Percentiles rank a stretch among this genome's conserved stretches.
Evolutionary conservation across 345 rosid genomes (phyloP).

Genomic region (Kernera saxatilis): DNA sequence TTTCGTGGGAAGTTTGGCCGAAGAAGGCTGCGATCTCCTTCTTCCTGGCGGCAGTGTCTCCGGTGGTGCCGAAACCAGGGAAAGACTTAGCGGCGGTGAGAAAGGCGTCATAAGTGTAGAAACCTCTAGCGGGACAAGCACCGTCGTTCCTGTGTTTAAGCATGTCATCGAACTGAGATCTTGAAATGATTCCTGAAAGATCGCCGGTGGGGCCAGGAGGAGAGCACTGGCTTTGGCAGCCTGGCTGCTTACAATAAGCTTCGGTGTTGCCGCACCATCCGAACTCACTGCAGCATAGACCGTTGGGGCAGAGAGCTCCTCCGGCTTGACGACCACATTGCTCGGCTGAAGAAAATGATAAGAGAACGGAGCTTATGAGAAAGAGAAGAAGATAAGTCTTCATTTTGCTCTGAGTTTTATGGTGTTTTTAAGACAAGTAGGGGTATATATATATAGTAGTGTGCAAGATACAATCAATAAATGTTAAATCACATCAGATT

Average conservation of each 20-base stretch:
- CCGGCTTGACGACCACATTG: slow-evolving; percentile 57
- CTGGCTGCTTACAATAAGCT: slow-evolving; percentile 36
- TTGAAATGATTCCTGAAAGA: slow-evolving; percentile 24
- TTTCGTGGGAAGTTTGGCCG: slow-evolving; percentile 69
- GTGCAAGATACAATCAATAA: background rate
- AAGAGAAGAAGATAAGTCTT: slow-evolving; percentile 8
- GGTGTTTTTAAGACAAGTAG: background rate
- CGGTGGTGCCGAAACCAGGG: slow-evolving; percentile 43
- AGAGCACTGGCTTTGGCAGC: slow-evolving; percentile 62
- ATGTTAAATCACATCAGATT: background rate
- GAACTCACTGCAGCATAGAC: slow-evolving; percentile 34
- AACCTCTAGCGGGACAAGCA: slow-evolving; percentile 38
- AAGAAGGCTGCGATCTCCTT: slow-evolving; percentile 65
- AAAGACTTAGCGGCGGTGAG: slow-evolving; percentile 47
- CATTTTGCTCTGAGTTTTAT: slow-evolving; percentile 19
- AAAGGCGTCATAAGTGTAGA: slow-evolving; percentile 63
- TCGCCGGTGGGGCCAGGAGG: slow-evolving; percentile 6
- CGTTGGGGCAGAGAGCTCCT: slow-evolving; percentile 46
- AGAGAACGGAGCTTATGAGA: background rate
- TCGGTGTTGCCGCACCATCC: slow-evolving; percentile 51
- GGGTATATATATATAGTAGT: slow-evolving; percentile 8
- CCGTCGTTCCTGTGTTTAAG: slow-evolving; percentile 49
- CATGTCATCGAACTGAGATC: slow-evolving; percentile 38
- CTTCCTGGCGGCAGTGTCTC: slow-evolving; percentile 34
- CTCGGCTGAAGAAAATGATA: slow-evolving; percentile 27